A percentile compares a stretch with the other conserved stretches of the same genome.
Evolutionary conservation across 2,329 filamentous ascomycete genomes (phyloP).

Genomic region (Scytalidium sp.): DNA sequence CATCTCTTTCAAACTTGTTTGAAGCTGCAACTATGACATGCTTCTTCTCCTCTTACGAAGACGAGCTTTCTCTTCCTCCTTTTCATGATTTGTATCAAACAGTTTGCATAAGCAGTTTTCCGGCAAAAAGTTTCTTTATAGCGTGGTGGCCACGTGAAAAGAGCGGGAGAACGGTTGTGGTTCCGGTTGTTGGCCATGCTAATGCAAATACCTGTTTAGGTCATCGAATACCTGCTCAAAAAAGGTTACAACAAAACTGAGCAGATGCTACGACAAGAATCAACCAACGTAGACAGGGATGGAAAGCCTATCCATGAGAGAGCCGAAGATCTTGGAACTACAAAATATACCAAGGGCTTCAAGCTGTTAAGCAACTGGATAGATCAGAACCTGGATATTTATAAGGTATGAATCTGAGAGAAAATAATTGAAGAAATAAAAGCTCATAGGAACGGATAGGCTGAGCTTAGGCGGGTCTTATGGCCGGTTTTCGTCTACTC

Average conservation of each 20-base stretch:
- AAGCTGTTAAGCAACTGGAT: slow-evolving; percentile 76
- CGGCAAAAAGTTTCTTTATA: too few relatives aligned
- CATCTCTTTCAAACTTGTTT: too few relatives aligned
- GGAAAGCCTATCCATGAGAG: slow-evolving; percentile 68
- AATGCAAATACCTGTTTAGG: slow-evolving; percentile 39
- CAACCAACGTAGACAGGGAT: slow-evolving; percentile 75
- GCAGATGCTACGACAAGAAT: slow-evolving; percentile 88
- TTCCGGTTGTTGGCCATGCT: too few relatives aligned
- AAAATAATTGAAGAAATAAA: slow-evolving; percentile 14
- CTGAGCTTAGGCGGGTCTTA: slow-evolving; percentile 80
- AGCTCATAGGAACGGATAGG: slow-evolving; percentile 43
- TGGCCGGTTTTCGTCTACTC: slow-evolving; percentile 97
- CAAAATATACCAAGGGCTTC: slow-evolving; percentile 76
- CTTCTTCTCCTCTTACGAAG: too few relatives aligned
- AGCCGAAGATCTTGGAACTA: slow-evolving; percentile 68
- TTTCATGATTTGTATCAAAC: too few relatives aligned
- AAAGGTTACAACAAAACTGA: slow-evolving; percentile 93
- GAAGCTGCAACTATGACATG: too few relatives aligned
- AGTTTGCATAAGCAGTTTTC: too few relatives aligned
- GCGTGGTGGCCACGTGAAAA: too few relatives aligned
- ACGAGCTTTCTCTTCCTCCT: too few relatives aligned
- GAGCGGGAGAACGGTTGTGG: too few relatives aligned
- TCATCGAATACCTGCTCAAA: slow-evolving; percentile 94
- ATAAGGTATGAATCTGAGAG: slow-evolving; percentile 60
- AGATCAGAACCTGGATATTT: slow-evolving; percentile 88